Percentiles rank a stretch among this genome's conserved stretches.
Evolutionary conservation across 306 rosid genomes (phyloP).

Genomic region (Adenanthera pavonina): DNA sequence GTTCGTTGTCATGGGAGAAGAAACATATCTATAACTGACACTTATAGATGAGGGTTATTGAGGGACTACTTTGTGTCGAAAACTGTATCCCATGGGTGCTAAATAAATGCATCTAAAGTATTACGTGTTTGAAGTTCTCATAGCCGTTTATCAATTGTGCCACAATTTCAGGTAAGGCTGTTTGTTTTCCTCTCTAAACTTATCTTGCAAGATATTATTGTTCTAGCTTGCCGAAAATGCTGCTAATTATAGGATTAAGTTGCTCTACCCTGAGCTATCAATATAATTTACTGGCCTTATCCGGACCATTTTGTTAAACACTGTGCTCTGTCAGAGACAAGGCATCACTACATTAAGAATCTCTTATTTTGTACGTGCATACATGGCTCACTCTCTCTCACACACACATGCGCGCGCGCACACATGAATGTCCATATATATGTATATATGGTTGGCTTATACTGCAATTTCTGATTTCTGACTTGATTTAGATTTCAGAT

Average conservation of each 20-base stretch:
- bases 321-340: slow-evolving; percentile 17
- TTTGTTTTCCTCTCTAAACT: neutral
- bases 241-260: neutral
- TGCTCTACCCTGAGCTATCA: neutral
- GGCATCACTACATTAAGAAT: neutral
- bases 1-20: slow-evolving; percentile 21
- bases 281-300: neutral
- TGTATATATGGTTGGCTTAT: slow-evolving; percentile 12
- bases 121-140: slow-evolving; percentile 23
- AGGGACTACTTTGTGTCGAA: too few relatives aligned
- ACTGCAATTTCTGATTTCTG: slow-evolving; percentile 24
- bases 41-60: neutral
- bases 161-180: slow-evolving; percentile 29
- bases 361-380: neutral
- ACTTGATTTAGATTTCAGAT: slow-evolving; percentile 10
- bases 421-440: too few relatives aligned
- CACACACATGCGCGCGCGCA: too few relatives aligned
- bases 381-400: too few relatives aligned
- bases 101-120: neutral
- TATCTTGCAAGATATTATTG: neutral
- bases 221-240: neutral
- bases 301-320: slow-evolving; percentile 20
- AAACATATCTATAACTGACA: slow-evolving; percentile 2
- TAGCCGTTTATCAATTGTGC: slow-evolving; percentile 25
- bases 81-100: slow-evolving; percentile 7